phyloP scores from a whole-genome alignment of 768 basidiomycete species.

The Rhodotorula sphaerocarpa region DNA sequence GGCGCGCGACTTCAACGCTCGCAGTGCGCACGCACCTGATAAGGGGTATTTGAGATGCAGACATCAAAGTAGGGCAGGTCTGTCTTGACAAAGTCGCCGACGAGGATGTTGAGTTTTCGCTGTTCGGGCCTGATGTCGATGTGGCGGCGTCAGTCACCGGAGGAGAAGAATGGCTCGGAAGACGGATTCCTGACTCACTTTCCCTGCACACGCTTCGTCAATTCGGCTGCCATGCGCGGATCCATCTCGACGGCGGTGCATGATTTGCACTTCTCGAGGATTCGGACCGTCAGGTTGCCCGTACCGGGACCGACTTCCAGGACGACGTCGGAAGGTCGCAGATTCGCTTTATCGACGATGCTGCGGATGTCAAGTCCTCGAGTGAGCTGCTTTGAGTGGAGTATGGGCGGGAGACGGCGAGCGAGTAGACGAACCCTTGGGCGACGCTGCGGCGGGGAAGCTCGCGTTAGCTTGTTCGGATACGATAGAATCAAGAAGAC shows the following conservation, averaged over 20 bases:
- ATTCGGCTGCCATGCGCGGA: slow-evolving; percentile 95
- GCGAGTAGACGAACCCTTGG: slow-evolving; percentile 58
- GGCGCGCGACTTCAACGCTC: neutral
- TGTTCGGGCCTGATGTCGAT: slow-evolving; percentile 70
- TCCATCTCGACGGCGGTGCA: slow-evolving; percentile 95
- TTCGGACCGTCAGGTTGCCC: slow-evolving; percentile 88
- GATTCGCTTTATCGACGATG: slow-evolving; percentile 59
- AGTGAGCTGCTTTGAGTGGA: neutral
- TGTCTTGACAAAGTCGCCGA: slow-evolving; percentile 98
- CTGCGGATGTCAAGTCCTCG: slow-evolving; percentile 15
- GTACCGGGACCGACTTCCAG: slow-evolving; percentile 97
- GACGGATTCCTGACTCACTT: slow-evolving; percentile 59
- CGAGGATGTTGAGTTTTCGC: slow-evolving; percentile 84
- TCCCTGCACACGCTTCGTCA: slow-evolving; percentile 94
- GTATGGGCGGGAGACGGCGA: neutral
- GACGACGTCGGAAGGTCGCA: slow-evolving; percentile 88
- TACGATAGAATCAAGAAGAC: rapidly evolving
- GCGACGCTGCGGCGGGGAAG: slow-evolving; percentile 53
- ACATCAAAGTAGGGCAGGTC: slow-evolving; percentile 97
- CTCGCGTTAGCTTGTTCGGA: neutral
- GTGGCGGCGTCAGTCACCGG: neutral
- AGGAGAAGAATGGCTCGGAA: neutral
- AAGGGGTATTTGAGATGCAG: slow-evolving; percentile 98
- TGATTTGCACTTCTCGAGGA: slow-evolving; percentile 84
- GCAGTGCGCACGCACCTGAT: slow-evolving; percentile 56